Percentiles rank a stretch among this genome's conserved stretches.
Evolutionary conservation across 1,139 yeast genomes (phyloP).

Genomic region (Magnusiomyces ingens): DNA sequence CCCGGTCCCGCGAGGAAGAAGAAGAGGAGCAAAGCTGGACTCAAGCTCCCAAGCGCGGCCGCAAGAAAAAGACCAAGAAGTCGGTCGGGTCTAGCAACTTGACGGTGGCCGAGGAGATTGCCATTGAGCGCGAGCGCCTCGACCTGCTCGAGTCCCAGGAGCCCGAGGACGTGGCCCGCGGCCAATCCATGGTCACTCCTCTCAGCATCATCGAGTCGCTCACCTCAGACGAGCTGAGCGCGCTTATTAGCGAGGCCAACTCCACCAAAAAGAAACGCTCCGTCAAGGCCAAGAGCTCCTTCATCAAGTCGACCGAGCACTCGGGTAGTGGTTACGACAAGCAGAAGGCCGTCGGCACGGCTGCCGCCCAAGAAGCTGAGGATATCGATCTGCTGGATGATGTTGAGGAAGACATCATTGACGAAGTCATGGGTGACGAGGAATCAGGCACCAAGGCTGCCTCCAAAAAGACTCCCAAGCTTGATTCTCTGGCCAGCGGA

Average conservation of each 20-base stretch:
- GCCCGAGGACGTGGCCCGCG: constrained; percentile 45
- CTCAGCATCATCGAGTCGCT: constrained; percentile 52
- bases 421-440: constrained; percentile 16
- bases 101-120: constrained; percentile 66
- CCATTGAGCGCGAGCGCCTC: constrained; percentile 56
- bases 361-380: constrained; percentile 16
- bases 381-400: constrained; percentile 11
- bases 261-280: constrained; percentile 11
- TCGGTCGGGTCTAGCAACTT: constrained; percentile 44
- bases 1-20: constrained; percentile 32
- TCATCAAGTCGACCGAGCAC: constrained; percentile 30
- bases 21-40: constrained; percentile 20
- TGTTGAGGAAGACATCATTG: neutral
- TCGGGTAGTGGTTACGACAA: constrained; percentile 32
- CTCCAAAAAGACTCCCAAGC: constrained; percentile 1
- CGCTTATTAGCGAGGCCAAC: constrained; percentile 16
- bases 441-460: constrained; percentile 10
- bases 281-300: constrained; percentile 12
- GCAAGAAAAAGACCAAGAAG: constrained; percentile 29
- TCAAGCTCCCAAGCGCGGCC: constrained; percentile 7
- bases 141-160: constrained; percentile 47
- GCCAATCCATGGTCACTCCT: constrained; percentile 60
- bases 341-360: constrained; percentile 16
- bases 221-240: constrained; percentile 23
- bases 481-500: neutral